Evolutionary conservation across 1,139 yeast genomes (phyloP).

Genomic region (Hemisphaericaspora xylanilytica): DNA sequence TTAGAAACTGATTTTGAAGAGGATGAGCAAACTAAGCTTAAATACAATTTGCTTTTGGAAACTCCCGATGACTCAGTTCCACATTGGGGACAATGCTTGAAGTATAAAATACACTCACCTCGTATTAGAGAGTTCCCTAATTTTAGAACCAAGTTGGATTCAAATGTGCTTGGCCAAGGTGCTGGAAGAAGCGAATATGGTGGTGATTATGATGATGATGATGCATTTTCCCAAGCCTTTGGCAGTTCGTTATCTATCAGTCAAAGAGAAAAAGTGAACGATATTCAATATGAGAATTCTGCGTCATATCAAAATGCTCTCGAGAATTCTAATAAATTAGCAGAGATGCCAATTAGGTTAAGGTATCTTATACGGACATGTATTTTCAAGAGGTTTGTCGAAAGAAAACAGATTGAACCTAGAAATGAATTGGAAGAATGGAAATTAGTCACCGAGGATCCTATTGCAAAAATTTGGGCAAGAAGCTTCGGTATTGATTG

Average conservation of each 20-base stretch:
- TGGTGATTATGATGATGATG: constrained; percentile 6
- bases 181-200: not conserved
- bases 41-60: constrained; percentile 28
- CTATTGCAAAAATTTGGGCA: constrained; percentile 53
- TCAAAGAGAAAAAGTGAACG: constrained; percentile 20
- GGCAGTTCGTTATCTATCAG: constrained; percentile 10
- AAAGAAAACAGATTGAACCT: constrained; percentile 18
- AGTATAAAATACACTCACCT: constrained; percentile 47
- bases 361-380: constrained; percentile 51
- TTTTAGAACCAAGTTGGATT: constrained; percentile 36
- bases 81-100: constrained; percentile 47
- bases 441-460: constrained; percentile 56
- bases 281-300: constrained; percentile 36
- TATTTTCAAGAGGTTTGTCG: constrained; percentile 44
- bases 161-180: constrained; percentile 22
- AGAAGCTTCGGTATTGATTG: constrained; percentile 52
- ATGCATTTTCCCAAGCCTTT: constrained; percentile 11
- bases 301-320: constrained; percentile 26
- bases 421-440: constrained; percentile 31
- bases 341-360: constrained; percentile 49
- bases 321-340: constrained; percentile 32
- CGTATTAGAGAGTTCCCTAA: constrained; percentile 47
- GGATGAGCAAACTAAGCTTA: constrained; percentile 12
- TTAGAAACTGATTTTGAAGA: constrained; percentile 16
- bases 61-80: constrained; percentile 45